A percentile compares a stretch with the other conserved stretches of the same genome.
These are phyloP conservation scores for Apiospora malaysiana DNA, from an alignment of 2,329 filamentous ascomycete genomes.

Conservation along the genomic window DNA sequence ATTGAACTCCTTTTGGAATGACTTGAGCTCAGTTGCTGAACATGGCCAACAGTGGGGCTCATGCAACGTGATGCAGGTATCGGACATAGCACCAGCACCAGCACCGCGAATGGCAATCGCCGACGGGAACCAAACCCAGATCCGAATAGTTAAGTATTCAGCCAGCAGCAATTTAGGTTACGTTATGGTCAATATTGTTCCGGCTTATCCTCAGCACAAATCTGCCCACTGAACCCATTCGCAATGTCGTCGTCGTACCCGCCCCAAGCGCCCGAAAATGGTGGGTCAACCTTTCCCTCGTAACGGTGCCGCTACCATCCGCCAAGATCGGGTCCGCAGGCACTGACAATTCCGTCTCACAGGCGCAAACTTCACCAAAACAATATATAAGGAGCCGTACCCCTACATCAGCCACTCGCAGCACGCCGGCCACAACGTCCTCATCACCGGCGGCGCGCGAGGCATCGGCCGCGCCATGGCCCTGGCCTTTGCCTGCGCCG, in stretches of 20 bases:
- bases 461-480: conserved; percentile 42
- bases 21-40: no score
- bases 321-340: not conserved
- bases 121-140: no score
- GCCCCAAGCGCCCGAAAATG: not conserved
- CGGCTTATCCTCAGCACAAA: not conserved
- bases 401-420: conserved; percentile 39
- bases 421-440: conserved; percentile 39
- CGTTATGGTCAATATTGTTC: not conserved
- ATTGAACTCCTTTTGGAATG: no score
- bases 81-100: no score
- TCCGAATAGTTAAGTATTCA: no score
- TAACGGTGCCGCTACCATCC: not conserved
- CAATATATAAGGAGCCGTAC: conserved; percentile 37
- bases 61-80: no score
- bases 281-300: not conserved
- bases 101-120: no score
- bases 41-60: no score
- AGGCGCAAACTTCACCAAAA: conserved; percentile 29
- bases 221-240: not conserved
- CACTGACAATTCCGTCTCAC: not conserved
- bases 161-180: no score
- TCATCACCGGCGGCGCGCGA: conserved; percentile 44
- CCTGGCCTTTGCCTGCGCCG: conserved; percentile 42
- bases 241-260: not conserved